These are phyloP conservation scores for Inga oerstediana DNA, from an alignment of 306 rosid genomes.

Conservation along the genomic window DNA sequence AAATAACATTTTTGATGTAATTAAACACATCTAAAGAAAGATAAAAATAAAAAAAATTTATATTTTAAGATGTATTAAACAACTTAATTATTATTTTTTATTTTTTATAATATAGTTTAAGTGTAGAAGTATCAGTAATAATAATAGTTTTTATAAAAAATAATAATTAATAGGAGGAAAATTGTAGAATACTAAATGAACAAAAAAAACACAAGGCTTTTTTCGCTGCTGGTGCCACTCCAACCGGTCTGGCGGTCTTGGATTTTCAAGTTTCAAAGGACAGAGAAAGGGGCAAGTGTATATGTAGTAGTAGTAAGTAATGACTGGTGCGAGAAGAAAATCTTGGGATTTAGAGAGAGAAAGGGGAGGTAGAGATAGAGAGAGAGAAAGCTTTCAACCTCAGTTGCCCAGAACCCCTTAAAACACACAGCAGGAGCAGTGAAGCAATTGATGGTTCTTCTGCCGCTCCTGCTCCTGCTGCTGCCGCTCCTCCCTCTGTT, in stretches of 20 bases:
- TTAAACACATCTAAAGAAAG: no score
- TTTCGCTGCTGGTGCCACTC: conserved; percentile 20
- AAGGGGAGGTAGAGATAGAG: not conserved
- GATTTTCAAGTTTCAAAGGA: conserved; percentile 42
- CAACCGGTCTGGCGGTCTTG: conserved; percentile 3
- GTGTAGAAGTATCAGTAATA: no score
- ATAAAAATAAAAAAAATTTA: no score
- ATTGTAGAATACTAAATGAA: no score
- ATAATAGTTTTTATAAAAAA: no score
- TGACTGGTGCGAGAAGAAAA: conserved; percentile 27
- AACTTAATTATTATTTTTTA: no score
- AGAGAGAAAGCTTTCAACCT: conserved; percentile 26
- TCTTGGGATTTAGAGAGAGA: conserved; percentile 3
- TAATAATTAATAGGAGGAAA: no score
- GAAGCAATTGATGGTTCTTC: conserved; percentile 50
- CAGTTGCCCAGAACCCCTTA: conserved; percentile 49
- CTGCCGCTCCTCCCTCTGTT: conserved; percentile 25
- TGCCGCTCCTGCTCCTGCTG: conserved; percentile 35
- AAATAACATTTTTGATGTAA: no score
- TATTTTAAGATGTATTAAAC: no score
- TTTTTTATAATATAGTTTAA: no score
- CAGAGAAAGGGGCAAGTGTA: conserved; percentile 28
- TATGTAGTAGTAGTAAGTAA: not conserved
- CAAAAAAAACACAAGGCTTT: conserved; percentile 7
- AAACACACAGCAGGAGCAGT: conserved; percentile 35